These are phyloP conservation scores for Nigrospora sphaerica DNA, from an alignment of 2,329 filamentous ascomycete species.

Conservation along the genomic window DNA sequence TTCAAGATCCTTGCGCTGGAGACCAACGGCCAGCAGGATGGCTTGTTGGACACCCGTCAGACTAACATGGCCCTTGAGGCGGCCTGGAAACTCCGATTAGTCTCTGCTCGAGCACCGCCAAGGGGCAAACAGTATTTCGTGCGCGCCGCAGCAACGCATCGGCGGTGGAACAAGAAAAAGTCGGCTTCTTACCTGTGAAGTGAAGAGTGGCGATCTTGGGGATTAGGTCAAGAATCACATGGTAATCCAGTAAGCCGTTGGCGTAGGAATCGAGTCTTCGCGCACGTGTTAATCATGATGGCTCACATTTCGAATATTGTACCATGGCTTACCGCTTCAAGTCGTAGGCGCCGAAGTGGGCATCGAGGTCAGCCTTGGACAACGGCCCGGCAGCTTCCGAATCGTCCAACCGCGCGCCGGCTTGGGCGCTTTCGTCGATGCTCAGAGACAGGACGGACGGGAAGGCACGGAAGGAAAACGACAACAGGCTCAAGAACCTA, in stretches of 20 bases:
- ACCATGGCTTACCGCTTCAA: no score
- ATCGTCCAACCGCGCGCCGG: slow-evolving; percentile 61
- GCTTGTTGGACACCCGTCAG: slow-evolving; percentile 79
- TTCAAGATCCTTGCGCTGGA: slow-evolving; percentile 85
- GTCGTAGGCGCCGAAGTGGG: slow-evolving; percentile 38
- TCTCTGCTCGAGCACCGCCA: no score
- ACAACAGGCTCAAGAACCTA: slow-evolving; percentile 83
- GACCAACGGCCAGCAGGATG: slow-evolving; percentile 81
- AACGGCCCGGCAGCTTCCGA: slow-evolving; percentile 48
- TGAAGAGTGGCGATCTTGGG: slow-evolving; percentile 76
- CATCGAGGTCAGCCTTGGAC: slow-evolving; percentile 69
- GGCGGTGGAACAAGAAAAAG: no score
- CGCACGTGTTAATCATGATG: no score
- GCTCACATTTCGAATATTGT: no score
- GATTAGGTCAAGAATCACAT: slow-evolving; percentile 90
- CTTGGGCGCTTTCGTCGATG: slow-evolving; percentile 78
- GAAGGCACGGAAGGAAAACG: slow-evolving; percentile 87
- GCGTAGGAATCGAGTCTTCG: slow-evolving; percentile 89
- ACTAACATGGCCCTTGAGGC: slow-evolving; percentile 58
- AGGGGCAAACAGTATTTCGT: no score
- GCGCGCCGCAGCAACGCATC: no score
- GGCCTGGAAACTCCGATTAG: slow-evolving; percentile 32
- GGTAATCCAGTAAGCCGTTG: slow-evolving; percentile 96
- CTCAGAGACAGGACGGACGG: slow-evolving; percentile 70
- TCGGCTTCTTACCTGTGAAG: slow-evolving; percentile 46